phyloP scores from a whole-genome alignment of 2,329 filamentous ascomycete genomes.

The Penicillium sp. region DNA sequence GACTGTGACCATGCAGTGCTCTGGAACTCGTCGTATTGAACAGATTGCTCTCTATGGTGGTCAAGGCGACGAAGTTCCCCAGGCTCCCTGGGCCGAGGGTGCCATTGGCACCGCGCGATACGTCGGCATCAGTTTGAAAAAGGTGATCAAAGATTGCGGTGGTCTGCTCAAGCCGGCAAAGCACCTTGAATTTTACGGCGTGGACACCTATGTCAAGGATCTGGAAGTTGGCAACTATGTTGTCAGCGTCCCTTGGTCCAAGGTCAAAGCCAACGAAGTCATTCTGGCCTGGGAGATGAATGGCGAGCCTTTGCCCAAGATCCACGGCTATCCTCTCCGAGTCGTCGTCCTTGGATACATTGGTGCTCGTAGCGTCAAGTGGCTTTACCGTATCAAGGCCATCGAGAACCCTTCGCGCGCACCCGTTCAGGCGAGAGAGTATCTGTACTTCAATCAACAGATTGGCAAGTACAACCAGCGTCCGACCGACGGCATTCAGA shows the following conservation, averaged over 20 bases:
- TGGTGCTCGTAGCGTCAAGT: slow-evolving; percentile 63
- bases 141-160: slow-evolving; percentile 68
- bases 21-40: slow-evolving; percentile 66
- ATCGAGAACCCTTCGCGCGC: slow-evolving; percentile 56
- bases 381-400: slow-evolving; percentile 62
- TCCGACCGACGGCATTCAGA: slow-evolving; percentile 61
- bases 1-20: slow-evolving; percentile 64
- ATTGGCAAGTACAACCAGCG: slow-evolving; percentile 64
- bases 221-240: slow-evolving; percentile 64
- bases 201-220: slow-evolving; percentile 72
- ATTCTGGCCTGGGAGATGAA: slow-evolving; percentile 72
- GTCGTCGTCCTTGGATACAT: slow-evolving; percentile 65
- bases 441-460: slow-evolving; percentile 68
- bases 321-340: slow-evolving; percentile 65
- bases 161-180: slow-evolving; percentile 56
- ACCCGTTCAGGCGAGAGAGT: slow-evolving; percentile 64
- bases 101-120: slow-evolving; percentile 66
- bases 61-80: slow-evolving; percentile 61
- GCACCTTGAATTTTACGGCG: slow-evolving; percentile 67
- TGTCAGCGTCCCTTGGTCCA: slow-evolving; percentile 65
- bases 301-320: slow-evolving; percentile 59
- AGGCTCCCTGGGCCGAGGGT: slow-evolving; percentile 59
- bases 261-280: slow-evolving; percentile 66
- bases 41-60: slow-evolving; percentile 65
- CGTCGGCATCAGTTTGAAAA: slow-evolving; percentile 64